Evolutionary conservation across 306 rosid species (phyloP).

Genomic region (Pachyrhizus erosus): DNA sequence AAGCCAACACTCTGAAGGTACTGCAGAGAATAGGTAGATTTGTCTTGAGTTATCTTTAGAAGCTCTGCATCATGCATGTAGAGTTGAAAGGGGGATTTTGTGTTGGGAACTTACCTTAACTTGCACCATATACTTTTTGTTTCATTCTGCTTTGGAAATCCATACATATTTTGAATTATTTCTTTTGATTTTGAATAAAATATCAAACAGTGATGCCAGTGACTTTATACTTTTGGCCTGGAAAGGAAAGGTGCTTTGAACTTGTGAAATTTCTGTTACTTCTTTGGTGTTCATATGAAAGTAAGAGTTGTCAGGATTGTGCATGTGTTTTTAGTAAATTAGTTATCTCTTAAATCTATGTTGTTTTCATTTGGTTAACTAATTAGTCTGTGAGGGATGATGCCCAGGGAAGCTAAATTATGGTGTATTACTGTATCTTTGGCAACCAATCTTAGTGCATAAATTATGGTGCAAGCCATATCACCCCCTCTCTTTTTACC

Average conservation of each 20-base stretch:
- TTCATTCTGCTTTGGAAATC: conserved; percentile 33
- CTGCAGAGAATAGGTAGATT: conserved; percentile 43
- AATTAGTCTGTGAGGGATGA: not conserved
- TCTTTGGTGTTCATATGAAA: not conserved
- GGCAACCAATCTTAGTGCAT: not conserved
- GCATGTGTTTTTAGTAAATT: not conserved
- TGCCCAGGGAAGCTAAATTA: not conserved
- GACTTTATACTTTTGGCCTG: not conserved
- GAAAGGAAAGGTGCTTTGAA: not conserved
- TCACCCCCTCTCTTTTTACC: not conserved
- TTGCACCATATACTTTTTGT: conserved; percentile 39
- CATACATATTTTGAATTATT: conserved; percentile 34
- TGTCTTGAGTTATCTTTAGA: conserved; percentile 43
- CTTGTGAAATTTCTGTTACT: conserved; percentile 24
- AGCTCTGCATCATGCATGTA: conserved; percentile 29
- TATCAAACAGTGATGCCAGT: not conserved
- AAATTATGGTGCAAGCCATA: not conserved
- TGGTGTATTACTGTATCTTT: not conserved
- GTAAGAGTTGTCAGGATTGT: not conserved
- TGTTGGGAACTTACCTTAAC: conserved; percentile 39
- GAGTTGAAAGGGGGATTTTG: conserved; percentile 48
- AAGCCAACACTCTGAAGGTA: conserved; percentile 47
- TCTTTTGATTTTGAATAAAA: conserved; percentile 9
- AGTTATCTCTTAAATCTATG: not conserved
- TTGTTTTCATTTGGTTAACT: not conserved